These are phyloP conservation scores for Vitis riparia DNA, from an alignment of 164 flowering plant species.

Conservation along the genomic window DNA sequence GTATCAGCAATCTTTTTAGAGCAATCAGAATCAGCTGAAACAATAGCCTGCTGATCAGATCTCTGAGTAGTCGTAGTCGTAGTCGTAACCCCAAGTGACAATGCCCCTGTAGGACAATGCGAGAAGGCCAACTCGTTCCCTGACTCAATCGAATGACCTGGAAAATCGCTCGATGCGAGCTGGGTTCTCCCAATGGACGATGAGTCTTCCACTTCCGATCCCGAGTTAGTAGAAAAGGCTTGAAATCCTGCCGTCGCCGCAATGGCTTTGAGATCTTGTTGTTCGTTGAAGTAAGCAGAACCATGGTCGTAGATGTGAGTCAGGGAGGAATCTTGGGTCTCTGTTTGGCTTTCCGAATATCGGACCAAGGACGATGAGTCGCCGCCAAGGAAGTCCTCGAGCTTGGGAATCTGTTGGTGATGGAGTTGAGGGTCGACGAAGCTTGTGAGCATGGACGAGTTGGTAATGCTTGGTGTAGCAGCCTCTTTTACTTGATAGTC, in stretches of 20 bases:
- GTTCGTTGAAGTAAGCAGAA: conserved; percentile 35
- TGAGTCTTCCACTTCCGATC: conserved; percentile 84
- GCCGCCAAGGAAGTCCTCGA: conserved; percentile 67
- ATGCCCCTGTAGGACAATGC: conserved; percentile 22
- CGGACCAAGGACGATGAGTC: conserved; percentile 42
- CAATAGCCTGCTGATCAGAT: conserved; percentile 31
- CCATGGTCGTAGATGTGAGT: conserved; percentile 61
- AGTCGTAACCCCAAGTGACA: conserved; percentile 41
- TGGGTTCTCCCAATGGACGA: conserved; percentile 35
- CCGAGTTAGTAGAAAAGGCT: conserved; percentile 62
- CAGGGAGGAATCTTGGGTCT: conserved; percentile 71
- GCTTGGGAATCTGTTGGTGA: conserved; percentile 51
- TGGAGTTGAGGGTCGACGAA: conserved; percentile 29
- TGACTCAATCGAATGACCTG: conserved; percentile 49
- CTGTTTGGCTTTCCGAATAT: conserved; percentile 50
- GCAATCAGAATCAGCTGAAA: conserved; percentile 36
- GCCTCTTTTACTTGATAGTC: conserved; percentile 10
- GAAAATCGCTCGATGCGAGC: conserved; percentile 23
- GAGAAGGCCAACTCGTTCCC: conserved; percentile 48
- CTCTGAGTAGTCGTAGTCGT: conserved; percentile 4
- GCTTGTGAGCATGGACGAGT: conserved; percentile 19
- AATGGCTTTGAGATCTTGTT: conserved; percentile 49
- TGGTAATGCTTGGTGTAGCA: conserved; percentile 6
- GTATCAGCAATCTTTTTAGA: conserved; percentile 65
- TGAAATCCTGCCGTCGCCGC: conserved; percentile 37